Base-by-base conservation (phyloP, 2,329 filamentous ascomycete species). In the Aureobasidium sp. region DNA sequence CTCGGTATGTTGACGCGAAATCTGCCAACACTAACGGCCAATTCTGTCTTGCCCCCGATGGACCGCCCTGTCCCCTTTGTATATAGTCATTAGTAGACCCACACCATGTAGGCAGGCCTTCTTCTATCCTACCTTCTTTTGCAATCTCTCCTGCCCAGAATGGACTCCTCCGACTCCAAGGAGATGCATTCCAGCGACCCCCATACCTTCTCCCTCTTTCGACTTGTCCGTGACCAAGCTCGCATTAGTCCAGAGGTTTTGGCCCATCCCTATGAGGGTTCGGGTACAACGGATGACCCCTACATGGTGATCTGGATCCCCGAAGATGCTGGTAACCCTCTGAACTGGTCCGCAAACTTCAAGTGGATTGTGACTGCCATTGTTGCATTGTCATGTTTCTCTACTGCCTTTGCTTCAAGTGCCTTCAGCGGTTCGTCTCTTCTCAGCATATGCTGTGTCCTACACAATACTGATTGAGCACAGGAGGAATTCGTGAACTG, bases 331-430 rank as follows among this genome's bases (percentile, higher is more conserved):
- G 81, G 83, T 65, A 88, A 91, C 71, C 86, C 88, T 1, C 81
- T 87, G 78, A 76, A 77, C 55, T 88, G 84, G 67, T 74, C 79
- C 13, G 63, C 68, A 2, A 60, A 68, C 30, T 82, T 80, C 72
- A 89, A 89, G 75, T 91, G 88, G 87, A 70, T 71, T 34, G 83
- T 87, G 65, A 87, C 85, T 1, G 69, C 82, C 61, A 71, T 86
- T 47, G 83, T 87, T 62, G 86, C 87, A 11, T 67, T 87, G 32
- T 83, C 87, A n/a, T 88, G 86, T 2, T 78, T 91, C 48, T 86
- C 76, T 36, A 86, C 90, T 36, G 78, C 88, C 3, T 87, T 91
- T 67, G 83, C 84, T 60, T 88, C 86, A n/a, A 87, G 85, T 1
- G 87, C 87, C 34, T 89, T 84, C 71, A 83, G 82, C 4, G 83